Percentiles rank a stretch among this genome's conserved stretches.
Conservation (phyloP, 495 filamentous ascomycete genomes). For the Podospora tetraspora region DNA sequence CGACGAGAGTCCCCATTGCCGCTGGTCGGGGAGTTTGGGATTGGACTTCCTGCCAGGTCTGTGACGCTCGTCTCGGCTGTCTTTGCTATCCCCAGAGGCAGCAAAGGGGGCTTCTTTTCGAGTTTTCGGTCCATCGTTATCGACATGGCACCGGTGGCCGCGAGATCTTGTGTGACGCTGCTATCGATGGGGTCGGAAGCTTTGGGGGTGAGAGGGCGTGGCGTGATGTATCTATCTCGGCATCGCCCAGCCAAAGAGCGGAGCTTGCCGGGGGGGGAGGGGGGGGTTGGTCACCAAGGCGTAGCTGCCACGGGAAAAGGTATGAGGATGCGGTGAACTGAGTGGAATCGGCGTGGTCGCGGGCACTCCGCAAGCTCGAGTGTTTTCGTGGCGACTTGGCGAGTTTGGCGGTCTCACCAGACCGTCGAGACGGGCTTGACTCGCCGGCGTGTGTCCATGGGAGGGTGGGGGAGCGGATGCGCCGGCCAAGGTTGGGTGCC, state of each 20-base stretch:
- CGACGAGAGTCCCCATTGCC: constrained; percentile 19
- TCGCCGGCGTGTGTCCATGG: background rate
- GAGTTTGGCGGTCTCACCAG: background rate
- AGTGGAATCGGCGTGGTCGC: background rate
- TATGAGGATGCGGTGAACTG: background rate
- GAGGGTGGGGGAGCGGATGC: background rate
- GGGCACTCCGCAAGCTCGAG: background rate
- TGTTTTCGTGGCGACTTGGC: background rate
- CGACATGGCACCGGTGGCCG: background rate
- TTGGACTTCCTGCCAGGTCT: constrained; percentile 13
- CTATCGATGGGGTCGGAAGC: background rate
- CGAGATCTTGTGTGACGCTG: background rate
- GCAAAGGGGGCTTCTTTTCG: constrained; percentile 5
- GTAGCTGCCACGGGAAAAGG: background rate
- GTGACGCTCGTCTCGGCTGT: constrained; percentile 12
- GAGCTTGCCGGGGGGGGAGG: background rate
- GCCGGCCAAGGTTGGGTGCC: background rate
- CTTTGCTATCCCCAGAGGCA: constrained; percentile 13
- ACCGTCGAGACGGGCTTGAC: background rate
- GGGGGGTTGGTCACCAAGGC: background rate
- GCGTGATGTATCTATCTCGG: background rate
- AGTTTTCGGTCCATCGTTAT: constrained; percentile 14
- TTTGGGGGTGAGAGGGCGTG: background rate
- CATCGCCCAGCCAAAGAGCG: background rate
- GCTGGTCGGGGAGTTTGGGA: constrained; percentile 25